Evolutionary conservation across 2,329 filamentous ascomycete genomes (phyloP).

Genomic region (Ophiostoma perfectum): DNA sequence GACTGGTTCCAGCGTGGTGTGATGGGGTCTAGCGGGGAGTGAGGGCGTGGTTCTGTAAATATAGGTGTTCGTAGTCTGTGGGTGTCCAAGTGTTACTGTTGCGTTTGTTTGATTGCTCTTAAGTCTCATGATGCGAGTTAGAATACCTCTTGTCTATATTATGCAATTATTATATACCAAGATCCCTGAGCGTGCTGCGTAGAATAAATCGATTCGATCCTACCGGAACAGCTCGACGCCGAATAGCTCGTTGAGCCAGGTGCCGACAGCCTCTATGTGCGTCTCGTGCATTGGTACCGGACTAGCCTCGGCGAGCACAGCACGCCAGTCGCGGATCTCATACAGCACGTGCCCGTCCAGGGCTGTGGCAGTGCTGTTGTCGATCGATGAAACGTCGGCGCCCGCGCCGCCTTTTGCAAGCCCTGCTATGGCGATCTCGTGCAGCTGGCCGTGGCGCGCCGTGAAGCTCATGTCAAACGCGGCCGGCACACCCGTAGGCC

Average conservation of each 20-base stretch:
- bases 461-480: conserved; percentile 36
- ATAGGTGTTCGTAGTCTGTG: neutral
- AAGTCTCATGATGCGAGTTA: neutral
- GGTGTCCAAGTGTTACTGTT: neutral
- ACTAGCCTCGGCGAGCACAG: conserved; percentile 25
- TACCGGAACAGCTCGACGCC: conserved; percentile 21
- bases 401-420: conserved; percentile 23
- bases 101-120: neutral
- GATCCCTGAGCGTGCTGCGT: neutral
- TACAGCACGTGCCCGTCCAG: conserved; percentile 29
- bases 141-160: conserved; percentile 11
- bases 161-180: neutral
- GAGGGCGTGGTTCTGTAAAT: neutral
- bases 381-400: neutral
- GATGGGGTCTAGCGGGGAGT: conserved; percentile 51
- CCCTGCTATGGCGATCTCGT: conserved; percentile 29
- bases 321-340: conserved; percentile 31
- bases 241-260: conserved; percentile 34
- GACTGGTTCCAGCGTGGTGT: conserved; percentile 95
- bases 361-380: conserved; percentile 16
- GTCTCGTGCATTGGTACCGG: conserved; percentile 20
- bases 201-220: neutral
- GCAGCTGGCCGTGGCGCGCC: conserved; percentile 38
- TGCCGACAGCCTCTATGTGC: conserved; percentile 23
- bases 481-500: conserved; percentile 44